Conservation (phyloP, 805 yeast genomes). For the Sugiyamaella floridensis region DNA sequence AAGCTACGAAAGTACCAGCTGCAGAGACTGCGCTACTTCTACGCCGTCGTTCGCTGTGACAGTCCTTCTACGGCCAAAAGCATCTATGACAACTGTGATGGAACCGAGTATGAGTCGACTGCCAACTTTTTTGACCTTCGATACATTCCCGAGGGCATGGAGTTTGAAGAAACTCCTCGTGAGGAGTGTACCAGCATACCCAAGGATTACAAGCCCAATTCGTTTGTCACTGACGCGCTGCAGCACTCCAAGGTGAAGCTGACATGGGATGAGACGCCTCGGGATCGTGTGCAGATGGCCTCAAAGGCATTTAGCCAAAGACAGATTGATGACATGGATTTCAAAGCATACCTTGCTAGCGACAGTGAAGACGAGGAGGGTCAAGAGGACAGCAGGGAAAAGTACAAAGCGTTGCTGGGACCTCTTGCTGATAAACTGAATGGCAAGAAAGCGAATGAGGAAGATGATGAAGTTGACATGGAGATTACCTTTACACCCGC, state of each 20-base stretch:
- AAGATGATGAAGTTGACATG: slow-evolving; percentile 59
- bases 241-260: slow-evolving; percentile 94
- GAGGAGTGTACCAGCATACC: slow-evolving; percentile 73
- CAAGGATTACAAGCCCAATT: slow-evolving; percentile 66
- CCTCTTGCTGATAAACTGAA: slow-evolving; percentile 9
- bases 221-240: slow-evolving; percentile 87
- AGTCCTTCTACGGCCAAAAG: slow-evolving; percentile 58
- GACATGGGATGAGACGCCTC: slow-evolving; percentile 98
- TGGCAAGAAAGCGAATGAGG: slow-evolving; percentile 9
- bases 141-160: slow-evolving; percentile 89
- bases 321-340: slow-evolving; percentile 40
- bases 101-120: slow-evolving; percentile 91
- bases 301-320: slow-evolving; percentile 78
- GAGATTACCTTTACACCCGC: slow-evolving; percentile 95
- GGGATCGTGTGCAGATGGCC: slow-evolving; percentile 70
- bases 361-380: slow-evolving; percentile 55
- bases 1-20: slow-evolving; percentile 84
- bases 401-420: slow-evolving; percentile 48
- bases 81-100: slow-evolving; percentile 85
- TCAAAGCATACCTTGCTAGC: slow-evolving; percentile 67
- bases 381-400: slow-evolving; percentile 39
- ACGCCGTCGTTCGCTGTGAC: slow-evolving; percentile 85
- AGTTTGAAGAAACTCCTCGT: slow-evolving; percentile 68
- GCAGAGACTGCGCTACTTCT: slow-evolving; percentile 86
- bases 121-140: slow-evolving; percentile 90